phyloP scores from a whole-genome alignment of 345 rosid species.

The Triadica sebifera region DNA sequence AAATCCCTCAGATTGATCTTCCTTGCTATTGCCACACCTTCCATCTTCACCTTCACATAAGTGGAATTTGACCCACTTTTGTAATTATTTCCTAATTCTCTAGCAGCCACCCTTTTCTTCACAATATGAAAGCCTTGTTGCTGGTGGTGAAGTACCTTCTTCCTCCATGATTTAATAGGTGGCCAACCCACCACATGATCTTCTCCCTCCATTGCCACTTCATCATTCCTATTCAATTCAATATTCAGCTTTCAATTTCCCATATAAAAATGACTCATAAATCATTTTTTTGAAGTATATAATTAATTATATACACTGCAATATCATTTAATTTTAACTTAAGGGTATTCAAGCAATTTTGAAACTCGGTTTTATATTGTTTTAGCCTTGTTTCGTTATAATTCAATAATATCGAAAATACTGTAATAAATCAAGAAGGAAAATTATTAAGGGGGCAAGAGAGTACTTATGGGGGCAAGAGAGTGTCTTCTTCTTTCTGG shows the following conservation, averaged over 20 bases:
- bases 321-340: background rate
- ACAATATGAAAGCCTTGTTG: slow-evolving; percentile 13
- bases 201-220: slow-evolving; percentile 27
- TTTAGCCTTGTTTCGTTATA: too few species aligned
- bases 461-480: slow-evolving; percentile 33
- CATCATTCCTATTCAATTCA: slow-evolving; percentile 6
- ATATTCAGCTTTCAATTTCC: background rate
- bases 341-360: too few species aligned
- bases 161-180: slow-evolving; percentile 67
- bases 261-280: too few species aligned
- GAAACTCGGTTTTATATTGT: too few species aligned
- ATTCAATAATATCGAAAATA: too few species aligned
- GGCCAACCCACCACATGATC: slow-evolving; percentile 68
- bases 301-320: too few species aligned
- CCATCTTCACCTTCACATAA: slow-evolving; percentile 77
- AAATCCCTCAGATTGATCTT: slow-evolving; percentile 52
- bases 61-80: slow-evolving; percentile 27
- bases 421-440: too few species aligned
- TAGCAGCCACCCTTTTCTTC: slow-evolving; percentile 7
- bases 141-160: slow-evolving; percentile 37
- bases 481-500: slow-evolving; percentile 20
- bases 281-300: too few species aligned
- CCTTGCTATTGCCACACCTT: slow-evolving; percentile 62
- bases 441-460: too few species aligned
- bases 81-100: background rate